Percentiles rank a stretch among this genome's conserved stretches.
Evolutionary conservation across 2,329 filamentous ascomycete species (phyloP).

Genomic region (Ceratocystiopsis sp.): DNA sequence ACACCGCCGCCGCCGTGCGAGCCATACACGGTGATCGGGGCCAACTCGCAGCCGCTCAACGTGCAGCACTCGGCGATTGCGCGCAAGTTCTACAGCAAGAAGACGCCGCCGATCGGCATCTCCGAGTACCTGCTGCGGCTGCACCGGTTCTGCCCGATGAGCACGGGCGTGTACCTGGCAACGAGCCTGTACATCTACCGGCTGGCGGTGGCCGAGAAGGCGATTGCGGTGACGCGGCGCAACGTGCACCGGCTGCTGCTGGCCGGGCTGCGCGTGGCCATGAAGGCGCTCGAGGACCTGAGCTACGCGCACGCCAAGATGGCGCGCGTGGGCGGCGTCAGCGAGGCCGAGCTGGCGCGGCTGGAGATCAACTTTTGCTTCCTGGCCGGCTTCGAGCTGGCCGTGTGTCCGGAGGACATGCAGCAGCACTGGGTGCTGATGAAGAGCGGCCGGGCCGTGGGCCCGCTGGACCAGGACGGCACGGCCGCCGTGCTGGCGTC

Average conservation of each 20-base stretch:
- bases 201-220: constrained; percentile 58
- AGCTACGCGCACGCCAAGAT: constrained; percentile 73
- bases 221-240: constrained; percentile 63
- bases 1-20: constrained; percentile 28
- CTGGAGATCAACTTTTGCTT: constrained; percentile 85
- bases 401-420: constrained; percentile 41
- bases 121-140: constrained; percentile 74
- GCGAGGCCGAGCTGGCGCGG: constrained; percentile 60
- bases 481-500: constrained; percentile 5
- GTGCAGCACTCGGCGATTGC: constrained; percentile 74
- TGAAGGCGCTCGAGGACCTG: constrained; percentile 89
- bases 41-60: constrained; percentile 54
- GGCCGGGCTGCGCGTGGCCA: constrained; percentile 70
- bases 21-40: constrained; percentile 46
- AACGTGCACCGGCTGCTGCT: constrained; percentile 80
- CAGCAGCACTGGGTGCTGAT: constrained; percentile 52
- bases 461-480: constrained; percentile 8
- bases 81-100: constrained; percentile 84
- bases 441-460: constrained; percentile 14
- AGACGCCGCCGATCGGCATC: constrained; percentile 65
- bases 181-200: constrained; percentile 76
- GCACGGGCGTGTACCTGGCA: constrained; percentile 81
- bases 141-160: constrained; percentile 85
- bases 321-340: constrained; percentile 77
- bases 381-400: constrained; percentile 67